These are phyloP conservation scores for Lactuca sativa DNA, from an alignment of 129 eudicot genomes.

Conservation along the genomic window DNA sequence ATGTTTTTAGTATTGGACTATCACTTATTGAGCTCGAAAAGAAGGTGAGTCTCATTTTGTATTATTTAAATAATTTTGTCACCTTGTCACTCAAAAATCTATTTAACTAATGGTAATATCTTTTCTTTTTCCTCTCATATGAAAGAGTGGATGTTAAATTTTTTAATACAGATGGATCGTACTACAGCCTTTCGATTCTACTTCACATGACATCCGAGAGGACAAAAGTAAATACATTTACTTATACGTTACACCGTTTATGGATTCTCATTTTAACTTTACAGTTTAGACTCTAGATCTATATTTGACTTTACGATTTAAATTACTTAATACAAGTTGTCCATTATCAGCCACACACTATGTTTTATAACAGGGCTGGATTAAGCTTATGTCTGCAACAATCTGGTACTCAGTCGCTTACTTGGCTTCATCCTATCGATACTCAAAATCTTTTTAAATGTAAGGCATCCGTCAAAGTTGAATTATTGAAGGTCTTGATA, in stretches of 20 bases:
- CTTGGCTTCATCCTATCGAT: constrained; percentile 73
- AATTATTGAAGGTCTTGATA: constrained; percentile 67
- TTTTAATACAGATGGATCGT: constrained; percentile 78
- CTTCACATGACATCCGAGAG: constrained; percentile 95
- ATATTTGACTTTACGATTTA: too few relatives aligned
- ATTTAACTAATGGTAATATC: constrained; percentile 16
- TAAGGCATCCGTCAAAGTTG: constrained; percentile 63
- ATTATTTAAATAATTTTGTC: background rate
- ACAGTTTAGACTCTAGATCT: too few relatives aligned
- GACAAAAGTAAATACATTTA: constrained; percentile 91
- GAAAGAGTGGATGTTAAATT: constrained; percentile 93
- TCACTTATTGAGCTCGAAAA: constrained; percentile 96
- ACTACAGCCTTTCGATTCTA: constrained; percentile 83
- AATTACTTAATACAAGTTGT: constrained; percentile 64
- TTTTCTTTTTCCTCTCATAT: constrained; percentile 38
- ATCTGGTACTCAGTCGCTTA: too few relatives aligned
- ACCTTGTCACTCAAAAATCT: constrained; percentile 20
- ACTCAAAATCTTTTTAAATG: constrained; percentile 71
- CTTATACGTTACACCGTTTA: background rate
- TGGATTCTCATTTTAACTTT: constrained; percentile 6
- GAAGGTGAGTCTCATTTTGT: constrained; percentile 54
- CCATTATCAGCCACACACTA: constrained; percentile 86
- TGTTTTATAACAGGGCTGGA: constrained; percentile 74
- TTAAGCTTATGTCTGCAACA: constrained; percentile 73
- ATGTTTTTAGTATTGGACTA: constrained; percentile 71